Evolutionary conservation across 225 moss, liverwort and hornwort genomes (phyloP).

Genomic region (Marchantia polymorpha): DNA sequence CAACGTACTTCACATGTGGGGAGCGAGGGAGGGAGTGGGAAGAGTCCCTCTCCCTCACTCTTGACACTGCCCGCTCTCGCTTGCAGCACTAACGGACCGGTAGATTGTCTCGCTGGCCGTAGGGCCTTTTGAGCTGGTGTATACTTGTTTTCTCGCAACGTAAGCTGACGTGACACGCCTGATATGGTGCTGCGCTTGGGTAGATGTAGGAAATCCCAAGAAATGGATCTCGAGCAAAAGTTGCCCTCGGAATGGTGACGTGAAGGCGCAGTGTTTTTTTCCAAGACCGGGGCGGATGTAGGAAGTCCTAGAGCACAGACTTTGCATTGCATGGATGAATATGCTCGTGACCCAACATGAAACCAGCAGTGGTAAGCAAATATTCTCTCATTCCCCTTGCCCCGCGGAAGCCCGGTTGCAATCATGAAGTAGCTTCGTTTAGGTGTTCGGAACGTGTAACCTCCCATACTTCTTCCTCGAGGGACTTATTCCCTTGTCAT

Average conservation of each 20-base stretch:
- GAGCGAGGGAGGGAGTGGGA: neutral
- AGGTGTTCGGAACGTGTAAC: neutral
- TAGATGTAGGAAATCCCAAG: neutral
- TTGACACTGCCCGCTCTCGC: neutral
- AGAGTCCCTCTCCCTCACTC: neutral
- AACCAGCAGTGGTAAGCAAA: neutral
- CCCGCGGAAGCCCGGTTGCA: neutral
- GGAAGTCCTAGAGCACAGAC: neutral
- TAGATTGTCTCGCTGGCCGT: neutral
- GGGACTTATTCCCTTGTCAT: neutral
- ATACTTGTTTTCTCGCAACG: neutral
- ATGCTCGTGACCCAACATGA: slow-evolving; percentile 1
- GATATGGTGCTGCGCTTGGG: neutral
- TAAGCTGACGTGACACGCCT: neutral
- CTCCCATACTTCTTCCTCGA: neutral
- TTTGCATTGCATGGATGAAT: slow-evolving; percentile 6
- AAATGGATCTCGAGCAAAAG: neutral
- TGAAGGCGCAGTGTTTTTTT: neutral
- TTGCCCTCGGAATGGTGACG: neutral
- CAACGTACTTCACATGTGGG: neutral
- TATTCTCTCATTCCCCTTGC: neutral
- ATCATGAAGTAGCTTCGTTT: slow-evolving; percentile 1
- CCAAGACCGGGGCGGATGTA: neutral
- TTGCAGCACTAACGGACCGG: neutral
- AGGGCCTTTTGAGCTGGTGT: neutral